phyloP scores from a whole-genome alignment of 495 filamentous ascomycete genomes.

The Penicillium roqueforti region DNA sequence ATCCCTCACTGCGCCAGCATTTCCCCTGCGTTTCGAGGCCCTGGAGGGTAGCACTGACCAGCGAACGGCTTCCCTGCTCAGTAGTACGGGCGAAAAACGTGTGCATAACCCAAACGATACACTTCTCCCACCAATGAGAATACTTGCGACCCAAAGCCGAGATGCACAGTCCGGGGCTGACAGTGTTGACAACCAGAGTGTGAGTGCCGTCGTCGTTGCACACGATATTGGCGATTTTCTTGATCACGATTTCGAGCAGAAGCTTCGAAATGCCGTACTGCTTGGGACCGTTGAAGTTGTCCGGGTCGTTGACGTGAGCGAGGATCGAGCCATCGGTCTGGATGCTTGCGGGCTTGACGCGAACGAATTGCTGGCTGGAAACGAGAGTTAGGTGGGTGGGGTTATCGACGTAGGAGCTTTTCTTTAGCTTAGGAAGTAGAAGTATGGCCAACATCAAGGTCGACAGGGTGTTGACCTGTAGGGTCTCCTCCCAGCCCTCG shows the following conservation, averaged over 20 bases:
- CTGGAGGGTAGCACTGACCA: slow-evolving; percentile 49
- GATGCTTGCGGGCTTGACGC: slow-evolving; percentile 33
- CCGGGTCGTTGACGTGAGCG: slow-evolving; percentile 30
- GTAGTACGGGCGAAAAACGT: slow-evolving; percentile 44
- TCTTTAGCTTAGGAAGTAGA: slow-evolving; percentile 47
- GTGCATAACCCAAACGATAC: slow-evolving; percentile 33
- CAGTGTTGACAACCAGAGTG: slow-evolving; percentile 44
- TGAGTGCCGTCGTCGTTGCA: slow-evolving; percentile 33
- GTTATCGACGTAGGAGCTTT: slow-evolving; percentile 19
- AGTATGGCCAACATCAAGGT: slow-evolving; percentile 53
- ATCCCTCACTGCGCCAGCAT: slow-evolving; percentile 48
- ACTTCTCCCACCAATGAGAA: slow-evolving; percentile 35
- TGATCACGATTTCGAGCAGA: slow-evolving; percentile 43
- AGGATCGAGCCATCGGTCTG: slow-evolving; percentile 30
- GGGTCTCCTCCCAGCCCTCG: slow-evolving; percentile 51
- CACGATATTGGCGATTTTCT: slow-evolving; percentile 31
- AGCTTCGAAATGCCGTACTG: slow-evolving; percentile 49
- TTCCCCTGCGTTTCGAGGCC: slow-evolving; percentile 47
- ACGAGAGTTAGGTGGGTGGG: slow-evolving; percentile 38
- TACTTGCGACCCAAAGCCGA: slow-evolving; percentile 41
- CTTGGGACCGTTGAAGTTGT: slow-evolving; percentile 28
- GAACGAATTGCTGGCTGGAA: slow-evolving; percentile 41
- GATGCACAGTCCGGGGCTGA: slow-evolving; percentile 42
- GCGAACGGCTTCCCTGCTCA: slow-evolving; percentile 47
- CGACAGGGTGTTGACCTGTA: slow-evolving; percentile 59